phyloP scores from a whole-genome alignment of 192 early-diverging fungal species.

The Mortierella hygrophila region DNA sequence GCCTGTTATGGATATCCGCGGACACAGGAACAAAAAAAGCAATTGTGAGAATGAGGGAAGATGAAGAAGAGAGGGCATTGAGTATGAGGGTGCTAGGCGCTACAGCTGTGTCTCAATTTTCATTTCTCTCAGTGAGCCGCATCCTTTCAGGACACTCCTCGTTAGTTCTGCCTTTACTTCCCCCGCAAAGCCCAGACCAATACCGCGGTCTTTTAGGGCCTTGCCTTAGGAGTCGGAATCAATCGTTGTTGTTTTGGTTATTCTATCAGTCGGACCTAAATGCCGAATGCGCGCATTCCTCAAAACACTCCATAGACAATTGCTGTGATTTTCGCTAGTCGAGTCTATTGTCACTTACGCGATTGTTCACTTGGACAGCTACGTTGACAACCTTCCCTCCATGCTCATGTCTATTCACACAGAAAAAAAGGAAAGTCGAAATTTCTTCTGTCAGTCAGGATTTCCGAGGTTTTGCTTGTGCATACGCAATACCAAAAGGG shows the following conservation, averaged over 20 bases:
- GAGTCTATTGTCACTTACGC: slow-evolving; percentile 4
- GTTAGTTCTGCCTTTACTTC: neutral
- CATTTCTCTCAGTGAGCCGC: neutral
- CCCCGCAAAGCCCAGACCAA: slow-evolving; percentile 7
- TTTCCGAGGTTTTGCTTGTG: slow-evolving; percentile 1
- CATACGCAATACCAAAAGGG: slow-evolving; percentile 4
- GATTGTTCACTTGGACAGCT: slow-evolving; percentile 39
- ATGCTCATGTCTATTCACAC: slow-evolving; percentile 48
- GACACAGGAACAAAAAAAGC: neutral
- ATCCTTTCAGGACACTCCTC: neutral
- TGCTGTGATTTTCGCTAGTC: neutral
- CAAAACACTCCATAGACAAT: neutral
- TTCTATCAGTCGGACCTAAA: neutral
- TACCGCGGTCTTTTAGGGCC: neutral
- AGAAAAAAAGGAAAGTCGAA: neutral
- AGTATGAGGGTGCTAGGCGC: neutral
- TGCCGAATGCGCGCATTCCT: neutral
- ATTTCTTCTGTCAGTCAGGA: neutral
- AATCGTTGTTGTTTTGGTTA: neutral
- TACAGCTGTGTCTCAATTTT: neutral
- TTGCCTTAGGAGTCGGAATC: neutral
- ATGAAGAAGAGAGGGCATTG: neutral
- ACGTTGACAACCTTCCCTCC: slow-evolving; percentile 54
- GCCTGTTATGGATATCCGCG: slow-evolving; percentile 1
- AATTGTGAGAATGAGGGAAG: neutral